A percentile compares a stretch with the other conserved stretches of the same genome.
These are phyloP conservation scores for Colletotrichum aenigma DNA, from an alignment of 2,329 filamentous ascomycete genomes.

Conservation along the genomic window DNA sequence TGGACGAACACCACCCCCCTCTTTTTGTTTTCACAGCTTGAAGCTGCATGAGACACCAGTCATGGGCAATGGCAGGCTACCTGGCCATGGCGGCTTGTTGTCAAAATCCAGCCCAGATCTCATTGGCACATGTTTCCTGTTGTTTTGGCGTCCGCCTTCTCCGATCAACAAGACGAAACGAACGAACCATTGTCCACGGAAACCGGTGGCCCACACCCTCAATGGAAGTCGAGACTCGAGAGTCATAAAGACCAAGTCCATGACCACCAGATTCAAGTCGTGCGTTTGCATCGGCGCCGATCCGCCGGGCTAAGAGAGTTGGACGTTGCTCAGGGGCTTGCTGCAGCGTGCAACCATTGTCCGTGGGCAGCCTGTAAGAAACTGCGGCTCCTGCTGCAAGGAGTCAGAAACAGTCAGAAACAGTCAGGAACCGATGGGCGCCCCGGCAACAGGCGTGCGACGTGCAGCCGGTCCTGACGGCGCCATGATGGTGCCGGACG, in stretches of 20 bases:
- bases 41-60: neutral
- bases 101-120: neutral
- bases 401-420: constrained; percentile 2
- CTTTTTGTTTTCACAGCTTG: neutral
- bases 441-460: constrained; percentile 15
- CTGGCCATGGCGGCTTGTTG: neutral
- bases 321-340: constrained; percentile 20
- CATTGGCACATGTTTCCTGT: constrained; percentile 9
- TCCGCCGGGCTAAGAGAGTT: constrained; percentile 4
- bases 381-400: neutral
- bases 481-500: constrained; percentile 4
- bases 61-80: neutral
- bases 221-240: neutral
- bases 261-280: neutral
- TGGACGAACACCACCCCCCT: neutral
- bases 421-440: constrained; percentile 9
- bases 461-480: constrained; percentile 1
- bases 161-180: constrained; percentile 18
- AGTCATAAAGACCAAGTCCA: neutral
- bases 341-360: constrained; percentile 14
- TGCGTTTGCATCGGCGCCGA: constrained; percentile 15
- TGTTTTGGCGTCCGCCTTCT: constrained; percentile 15
- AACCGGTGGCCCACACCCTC: constrained; percentile 11
- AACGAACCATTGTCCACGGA: constrained; percentile 15
- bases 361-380: constrained; percentile 1